Evolutionary conservation across 257 asterid genomes (phyloP).

Genomic region (Capsicum pubescens): DNA sequence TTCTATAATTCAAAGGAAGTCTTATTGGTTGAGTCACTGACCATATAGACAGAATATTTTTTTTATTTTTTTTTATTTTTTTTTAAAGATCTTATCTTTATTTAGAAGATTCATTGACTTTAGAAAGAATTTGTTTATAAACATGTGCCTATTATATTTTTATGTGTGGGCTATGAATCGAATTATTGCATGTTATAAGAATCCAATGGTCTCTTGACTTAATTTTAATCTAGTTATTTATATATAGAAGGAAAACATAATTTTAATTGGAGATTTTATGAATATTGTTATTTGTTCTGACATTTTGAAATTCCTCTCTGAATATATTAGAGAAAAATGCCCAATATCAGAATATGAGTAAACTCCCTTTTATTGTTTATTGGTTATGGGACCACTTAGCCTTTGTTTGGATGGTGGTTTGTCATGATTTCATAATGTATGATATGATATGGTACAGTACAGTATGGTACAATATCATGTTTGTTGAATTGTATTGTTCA

Average conservation of each 20-base stretch:
- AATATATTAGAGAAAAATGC: neutral
- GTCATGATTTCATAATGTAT: no score
- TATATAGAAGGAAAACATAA: neutral
- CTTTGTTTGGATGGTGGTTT: no score
- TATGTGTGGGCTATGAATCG: neutral
- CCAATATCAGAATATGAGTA: neutral
- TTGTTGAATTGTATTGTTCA: no score
- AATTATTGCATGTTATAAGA: conserved; percentile 3
- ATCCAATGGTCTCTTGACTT: neutral
- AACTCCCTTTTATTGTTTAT: neutral
- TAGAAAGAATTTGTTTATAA: neutral
- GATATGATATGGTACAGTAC: no score
- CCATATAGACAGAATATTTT: neutral
- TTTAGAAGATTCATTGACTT: conserved; percentile 24
- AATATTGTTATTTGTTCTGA: neutral
- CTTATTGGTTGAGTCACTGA: neutral
- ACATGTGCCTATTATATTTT: neutral
- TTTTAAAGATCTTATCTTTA: neutral
- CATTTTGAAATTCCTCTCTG: neutral
- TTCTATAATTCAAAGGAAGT: neutral
- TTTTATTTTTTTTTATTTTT: no score
- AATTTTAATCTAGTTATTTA: neutral
- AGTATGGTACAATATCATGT: no score
- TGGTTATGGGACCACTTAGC: neutral
- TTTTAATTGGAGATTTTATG: neutral